Percentiles rank a stretch among this genome's conserved stretches.
Evolutionary conservation across 495 filamentous ascomycete species (phyloP).

Genomic region (Hamigera avellanea): DNA sequence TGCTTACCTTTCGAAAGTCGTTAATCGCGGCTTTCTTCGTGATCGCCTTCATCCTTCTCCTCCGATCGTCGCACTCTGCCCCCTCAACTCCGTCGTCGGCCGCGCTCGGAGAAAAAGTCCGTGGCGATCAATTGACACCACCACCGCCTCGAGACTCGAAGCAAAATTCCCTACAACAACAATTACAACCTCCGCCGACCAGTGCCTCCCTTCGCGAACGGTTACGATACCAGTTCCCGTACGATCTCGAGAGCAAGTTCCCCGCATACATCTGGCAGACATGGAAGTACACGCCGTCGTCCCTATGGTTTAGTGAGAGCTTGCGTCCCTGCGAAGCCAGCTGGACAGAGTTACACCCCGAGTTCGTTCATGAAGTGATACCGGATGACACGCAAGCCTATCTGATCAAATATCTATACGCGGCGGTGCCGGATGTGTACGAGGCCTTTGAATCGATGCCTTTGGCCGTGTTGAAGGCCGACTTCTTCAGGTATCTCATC

Average conservation of each 20-base stretch:
- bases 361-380: slow-evolving; percentile 92
- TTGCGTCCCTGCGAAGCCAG: slow-evolving; percentile 77
- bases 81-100: slow-evolving; percentile 11
- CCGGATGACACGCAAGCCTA: slow-evolving; percentile 77
- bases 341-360: slow-evolving; percentile 83
- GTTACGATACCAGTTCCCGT: slow-evolving; percentile 86
- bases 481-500: slow-evolving; percentile 96
- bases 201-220: slow-evolving; percentile 60
- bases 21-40: slow-evolving; percentile 56
- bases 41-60: slow-evolving; percentile 58
- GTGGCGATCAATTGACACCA: slow-evolving; percentile 10
- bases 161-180: slow-evolving; percentile 2
- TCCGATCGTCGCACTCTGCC: slow-evolving; percentile 47
- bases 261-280: slow-evolving; percentile 99
- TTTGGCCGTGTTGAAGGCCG: slow-evolving; percentile 82
- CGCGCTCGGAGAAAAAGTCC: background rate
- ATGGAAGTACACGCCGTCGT: slow-evolving; percentile 83
- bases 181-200: slow-evolving; percentile 23
- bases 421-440: slow-evolving; percentile 77
- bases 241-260: slow-evolving; percentile 77
- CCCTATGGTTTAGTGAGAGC: slow-evolving; percentile 59
- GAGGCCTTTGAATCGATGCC: slow-evolving; percentile 84
- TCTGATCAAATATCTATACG: slow-evolving; percentile 76
- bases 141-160: slow-evolving; percentile 1
- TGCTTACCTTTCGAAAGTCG: slow-evolving; percentile 64